Conservation (phyloP, 192 early-diverging fungal genomes). For the Radiomyces spectabilis region DNA sequence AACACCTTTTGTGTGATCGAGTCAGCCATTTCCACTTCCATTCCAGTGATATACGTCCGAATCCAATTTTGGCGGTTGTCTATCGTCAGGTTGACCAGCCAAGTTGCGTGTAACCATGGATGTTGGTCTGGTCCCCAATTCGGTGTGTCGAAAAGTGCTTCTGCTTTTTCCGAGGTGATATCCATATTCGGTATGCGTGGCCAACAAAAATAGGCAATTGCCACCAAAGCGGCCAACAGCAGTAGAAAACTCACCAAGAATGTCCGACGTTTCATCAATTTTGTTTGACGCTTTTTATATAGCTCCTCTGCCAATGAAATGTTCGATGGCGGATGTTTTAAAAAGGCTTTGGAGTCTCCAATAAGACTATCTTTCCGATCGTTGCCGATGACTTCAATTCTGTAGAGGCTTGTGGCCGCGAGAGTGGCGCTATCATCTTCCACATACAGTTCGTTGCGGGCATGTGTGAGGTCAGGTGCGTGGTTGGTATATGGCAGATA, state of each 20-base stretch:
- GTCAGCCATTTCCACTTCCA: not conserved
- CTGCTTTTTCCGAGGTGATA: not conserved
- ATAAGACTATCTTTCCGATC: not conserved
- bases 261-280: not conserved
- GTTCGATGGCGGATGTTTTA: constrained; percentile 2
- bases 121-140: constrained; percentile 5
- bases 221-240: not conserved
- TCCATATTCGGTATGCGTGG: constrained; percentile 12
- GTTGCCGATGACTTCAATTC: constrained; percentile 2
- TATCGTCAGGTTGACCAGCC: constrained; percentile 9
- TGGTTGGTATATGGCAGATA: constrained; percentile 17
- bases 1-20: not conserved
- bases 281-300: not conserved
- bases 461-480: constrained; percentile 1
- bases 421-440: constrained; percentile 8
- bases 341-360: too few relatives aligned
- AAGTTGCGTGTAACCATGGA: constrained; percentile 4
- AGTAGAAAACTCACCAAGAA: not conserved
- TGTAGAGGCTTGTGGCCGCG: not conserved
- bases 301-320: not conserved
- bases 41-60: not conserved
- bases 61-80: constrained; percentile 9
- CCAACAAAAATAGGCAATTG: constrained; percentile 13
- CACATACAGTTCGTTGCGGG: constrained; percentile 7
- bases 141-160: not conserved